Evolutionary conservation across 2,329 filamentous ascomycete species (phyloP).

Genomic region (Venturia oleaginea): DNA sequence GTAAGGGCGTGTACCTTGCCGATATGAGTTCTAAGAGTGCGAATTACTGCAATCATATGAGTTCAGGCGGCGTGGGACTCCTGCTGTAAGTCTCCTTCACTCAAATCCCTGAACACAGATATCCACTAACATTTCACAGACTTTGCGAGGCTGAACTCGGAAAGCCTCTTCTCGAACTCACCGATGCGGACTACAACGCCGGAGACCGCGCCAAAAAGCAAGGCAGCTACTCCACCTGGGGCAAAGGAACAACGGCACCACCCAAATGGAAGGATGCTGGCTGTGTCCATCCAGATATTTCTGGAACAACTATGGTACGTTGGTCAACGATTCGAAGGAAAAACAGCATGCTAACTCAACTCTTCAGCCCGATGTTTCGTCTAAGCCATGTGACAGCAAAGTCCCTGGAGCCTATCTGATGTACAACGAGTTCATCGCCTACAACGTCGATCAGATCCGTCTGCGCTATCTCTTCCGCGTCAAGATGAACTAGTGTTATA

Average conservation of each 20-base stretch:
- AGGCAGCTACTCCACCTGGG: slow-evolving; percentile 60
- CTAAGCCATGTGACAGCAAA: slow-evolving; percentile 40
- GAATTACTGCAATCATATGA: slow-evolving; percentile 58
- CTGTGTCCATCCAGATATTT: slow-evolving; percentile 53
- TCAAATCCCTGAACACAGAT: background rate
- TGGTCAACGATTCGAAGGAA: background rate
- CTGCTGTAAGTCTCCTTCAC: slow-evolving; percentile 40
- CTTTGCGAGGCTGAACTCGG: slow-evolving; percentile 81
- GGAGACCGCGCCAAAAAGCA: slow-evolving; percentile 51
- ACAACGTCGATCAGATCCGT: slow-evolving; percentile 60
- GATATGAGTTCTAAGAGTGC: slow-evolving; percentile 77
- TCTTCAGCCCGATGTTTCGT: slow-evolving; percentile 39
- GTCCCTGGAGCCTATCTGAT: slow-evolving; percentile 39
- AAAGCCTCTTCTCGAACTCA: slow-evolving; percentile 59
- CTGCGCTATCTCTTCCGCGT: slow-evolving; percentile 62
- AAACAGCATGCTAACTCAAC: slow-evolving; percentile 19
- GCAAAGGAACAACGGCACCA: slow-evolving; percentile 57
- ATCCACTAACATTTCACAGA: background rate
- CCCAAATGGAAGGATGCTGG: slow-evolving; percentile 66
- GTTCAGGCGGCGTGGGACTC: slow-evolving; percentile 60
- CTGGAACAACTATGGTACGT: slow-evolving; percentile 62
- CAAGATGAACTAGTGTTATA: slow-evolving; percentile 22
- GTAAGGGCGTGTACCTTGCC: slow-evolving; percentile 58
- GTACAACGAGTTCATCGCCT: slow-evolving; percentile 70
- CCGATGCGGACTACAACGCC: slow-evolving; percentile 50